Base-by-base conservation (phyloP, 2,329 filamentous ascomycete species). In the Stagonosporopsis chrysanthemi region DNA sequence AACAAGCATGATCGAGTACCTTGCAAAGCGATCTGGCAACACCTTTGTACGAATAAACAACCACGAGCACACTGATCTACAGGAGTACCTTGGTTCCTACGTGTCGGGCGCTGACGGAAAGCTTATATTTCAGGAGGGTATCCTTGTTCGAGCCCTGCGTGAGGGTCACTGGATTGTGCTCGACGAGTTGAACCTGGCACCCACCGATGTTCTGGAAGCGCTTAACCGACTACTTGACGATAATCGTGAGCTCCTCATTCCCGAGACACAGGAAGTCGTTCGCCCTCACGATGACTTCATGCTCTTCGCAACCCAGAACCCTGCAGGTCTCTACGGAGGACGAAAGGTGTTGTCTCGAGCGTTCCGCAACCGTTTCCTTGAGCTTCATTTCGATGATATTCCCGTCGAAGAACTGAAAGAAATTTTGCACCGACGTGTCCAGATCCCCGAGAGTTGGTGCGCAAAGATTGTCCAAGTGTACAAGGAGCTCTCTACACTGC, bases 1-100 rank as follows among this genome's bases (percentile, higher is more conserved):
- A 78, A 99, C 95, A 0, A 98, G 94, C 77, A 99, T 99, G 95
- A 96, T 99, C 39, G 94, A 98, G 77, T 97, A 97, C 73, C 84
- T 99, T 35, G 94, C 96, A n/a, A 95, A 96, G 70, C 90, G 91
- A 52, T 98, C 92, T 28, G 95, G 96, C 3, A 97, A 99, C 74
- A 95, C 91, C 71, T 99, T 98, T 72, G 92, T 99, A 40, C 88
- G 95, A 58, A 99, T 99, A 81, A 99, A 99, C 79, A 99, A 99
- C 67, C 95, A 99, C 77, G 96, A 99, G 73, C 95, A 99, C 71
- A 99, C 95, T 0, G 95, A 99, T 75, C 81, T 99, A 35, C 95
- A 99, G 76, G 96, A 99, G 73, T 99, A 99, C 70, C 81, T 99
- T 6, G 95, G 95, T 17, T 96, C 92, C 0, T 99, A 99, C 66